Evolutionary conservation across 2,329 filamentous ascomycete species (phyloP).

Genomic region (Zymoseptoria pseudotritici): DNA sequence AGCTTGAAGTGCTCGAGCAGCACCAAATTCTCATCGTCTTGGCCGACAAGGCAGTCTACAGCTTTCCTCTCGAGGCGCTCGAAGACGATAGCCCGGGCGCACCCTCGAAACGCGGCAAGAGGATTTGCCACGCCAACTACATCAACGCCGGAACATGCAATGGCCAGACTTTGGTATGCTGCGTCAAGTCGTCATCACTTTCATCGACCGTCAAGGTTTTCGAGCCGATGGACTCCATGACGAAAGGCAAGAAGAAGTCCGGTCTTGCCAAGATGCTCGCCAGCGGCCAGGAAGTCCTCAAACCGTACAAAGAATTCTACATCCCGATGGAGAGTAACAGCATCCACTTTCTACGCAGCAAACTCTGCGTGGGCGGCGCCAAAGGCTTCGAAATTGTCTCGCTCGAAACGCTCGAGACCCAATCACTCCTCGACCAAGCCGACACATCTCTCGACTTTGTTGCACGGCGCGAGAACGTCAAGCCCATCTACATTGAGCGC

Average conservation of each 20-base stretch:
- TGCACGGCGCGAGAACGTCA: conserved; percentile 74
- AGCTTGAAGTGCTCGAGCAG: conserved; percentile 93
- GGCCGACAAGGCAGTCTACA: conserved; percentile 85
- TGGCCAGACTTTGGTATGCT: conserved; percentile 88
- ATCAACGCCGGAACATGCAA: conserved; percentile 96
- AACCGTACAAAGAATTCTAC: conserved; percentile 98
- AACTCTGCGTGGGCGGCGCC: conserved; percentile 91
- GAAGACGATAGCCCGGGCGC: conserved; percentile 70
- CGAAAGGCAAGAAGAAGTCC: conserved; percentile 77
- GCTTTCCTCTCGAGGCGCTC: conserved; percentile 79
- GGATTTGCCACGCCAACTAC: conserved; percentile 97
- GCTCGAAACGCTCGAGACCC: conserved; percentile 93
- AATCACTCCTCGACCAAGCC: conserved; percentile 91
- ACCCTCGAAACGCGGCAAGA: conserved; percentile 78
- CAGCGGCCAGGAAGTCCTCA: conserved; percentile 84
- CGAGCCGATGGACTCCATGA: conserved; percentile 91
- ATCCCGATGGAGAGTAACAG: conserved; percentile 97
- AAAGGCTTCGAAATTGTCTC: conserved; percentile 96
- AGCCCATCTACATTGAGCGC: conserved; percentile 93
- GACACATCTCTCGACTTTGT: conserved; percentile 98
- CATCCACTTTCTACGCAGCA: conserved; percentile 94
- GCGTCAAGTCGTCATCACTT: conserved; percentile 86
- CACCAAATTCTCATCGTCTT: conserved; percentile 86
- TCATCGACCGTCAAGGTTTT: conserved; percentile 99
- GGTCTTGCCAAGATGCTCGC: conserved; percentile 95